Base-by-base conservation (phyloP, 768 basidiomycete genomes). In the Albatrellus ellisii region DNA sequence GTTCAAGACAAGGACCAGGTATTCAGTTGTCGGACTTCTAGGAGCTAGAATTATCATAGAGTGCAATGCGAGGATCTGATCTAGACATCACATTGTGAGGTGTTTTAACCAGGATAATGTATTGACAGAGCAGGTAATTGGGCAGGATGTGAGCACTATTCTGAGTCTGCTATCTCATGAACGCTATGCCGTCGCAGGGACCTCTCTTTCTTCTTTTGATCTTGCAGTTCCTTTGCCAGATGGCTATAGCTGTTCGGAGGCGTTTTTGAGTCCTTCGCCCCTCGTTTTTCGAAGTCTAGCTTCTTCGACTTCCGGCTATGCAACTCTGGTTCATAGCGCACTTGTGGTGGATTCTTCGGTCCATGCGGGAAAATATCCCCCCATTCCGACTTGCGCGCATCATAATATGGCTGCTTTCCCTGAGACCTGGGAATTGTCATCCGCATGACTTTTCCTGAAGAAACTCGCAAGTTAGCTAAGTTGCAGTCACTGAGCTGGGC, bases 351-450 rank as follows among this genome's bases (percentile, higher is more conserved):
- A 54, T 84, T 87, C 60, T 90, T 91, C 4, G 90, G 76, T 14
- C 67, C 61, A 55, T 97, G 92, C 17, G 95, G 95, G 61, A 98
- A 97, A 18, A 88, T 67, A 57, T 98, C 95, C 15, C 95, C 95
- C 92, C 94, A 98, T 8, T 60, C 62, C 0, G 86, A 79, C 62
- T 98, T 97, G 26, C 92, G 78, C 2, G 92, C 91, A 57, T 98
- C 95, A 56, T 97, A 90, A 56, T 77, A 99, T 0, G 75, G 71
- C 53, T 97, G 91, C 58, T 89, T 92, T n/a, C 91, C 91, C 62
- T 92, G 91, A 2, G 88, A 92, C 51, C 77, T 90, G 0, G 94
- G 86, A 28, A 94, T 78, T 4, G 84, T 94, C 59, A 92, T 64
- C 4, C 94, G 79, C 72, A 91, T 83, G 36, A 98, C 82, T 61